Evolutionary conservation across 495 filamentous ascomycete genomes (phyloP).

Genomic region (Neurospora discreta): DNA sequence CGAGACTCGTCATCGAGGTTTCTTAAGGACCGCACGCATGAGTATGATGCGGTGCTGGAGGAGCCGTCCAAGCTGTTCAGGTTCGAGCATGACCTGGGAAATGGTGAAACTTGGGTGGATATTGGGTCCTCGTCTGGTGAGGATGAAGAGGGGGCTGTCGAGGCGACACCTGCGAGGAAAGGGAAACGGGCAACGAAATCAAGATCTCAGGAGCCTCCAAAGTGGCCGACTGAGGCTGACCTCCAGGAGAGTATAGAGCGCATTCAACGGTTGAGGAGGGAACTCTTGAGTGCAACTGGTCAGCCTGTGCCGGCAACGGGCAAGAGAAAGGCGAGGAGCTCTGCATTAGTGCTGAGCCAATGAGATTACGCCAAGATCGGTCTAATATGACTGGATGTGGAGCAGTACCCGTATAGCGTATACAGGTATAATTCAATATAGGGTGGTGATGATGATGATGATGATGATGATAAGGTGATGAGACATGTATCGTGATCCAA

Average conservation of each 20-base stretch:
- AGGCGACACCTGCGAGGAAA: background rate
- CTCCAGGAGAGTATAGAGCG: background rate
- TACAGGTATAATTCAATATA: no score
- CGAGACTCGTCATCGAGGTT: constrained; percentile 2
- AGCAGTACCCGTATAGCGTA: no score
- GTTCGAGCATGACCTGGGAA: constrained; percentile 13
- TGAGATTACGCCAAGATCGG: background rate
- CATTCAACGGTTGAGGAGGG: background rate
- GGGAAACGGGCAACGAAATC: background rate
- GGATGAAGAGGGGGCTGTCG: background rate
- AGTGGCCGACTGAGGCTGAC: background rate
- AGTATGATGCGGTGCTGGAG: background rate
- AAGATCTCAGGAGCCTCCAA: background rate
- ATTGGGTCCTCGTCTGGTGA: background rate
- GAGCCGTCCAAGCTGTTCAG: background rate
- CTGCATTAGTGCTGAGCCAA: background rate
- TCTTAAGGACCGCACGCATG: background rate
- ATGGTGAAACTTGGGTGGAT: background rate
- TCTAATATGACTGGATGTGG: no score
- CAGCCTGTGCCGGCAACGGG: background rate
- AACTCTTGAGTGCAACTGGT: background rate
- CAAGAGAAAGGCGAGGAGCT: background rate
- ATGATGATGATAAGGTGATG: background rate
- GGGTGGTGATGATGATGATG: background rate
- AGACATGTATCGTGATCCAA: background rate